phyloP scores from a whole-genome alignment of 2,329 filamentous ascomycete genomes.

The Ustulina deusta region DNA sequence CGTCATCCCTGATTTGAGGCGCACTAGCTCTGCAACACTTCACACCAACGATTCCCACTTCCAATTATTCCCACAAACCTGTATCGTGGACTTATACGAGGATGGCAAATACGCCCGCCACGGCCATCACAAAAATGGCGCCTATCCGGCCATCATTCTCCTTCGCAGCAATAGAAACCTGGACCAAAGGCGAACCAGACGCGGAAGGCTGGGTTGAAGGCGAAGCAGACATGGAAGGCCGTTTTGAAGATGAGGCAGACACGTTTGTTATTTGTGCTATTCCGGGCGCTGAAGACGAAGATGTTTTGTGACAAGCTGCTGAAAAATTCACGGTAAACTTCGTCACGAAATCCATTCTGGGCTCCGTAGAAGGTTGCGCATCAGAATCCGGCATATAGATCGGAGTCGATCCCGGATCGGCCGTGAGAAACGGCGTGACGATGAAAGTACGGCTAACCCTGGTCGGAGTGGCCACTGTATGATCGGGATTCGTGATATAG shows the following conservation, averaged over 20 bases:
- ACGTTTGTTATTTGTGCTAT: conserved; percentile 36
- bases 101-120: conserved; percentile 35
- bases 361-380: neutral
- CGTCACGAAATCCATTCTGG: neutral
- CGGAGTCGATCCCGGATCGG: conserved; percentile 29
- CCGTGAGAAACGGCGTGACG: conserved; percentile 43
- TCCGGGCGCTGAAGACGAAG: conserved; percentile 12
- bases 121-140: conserved; percentile 26
- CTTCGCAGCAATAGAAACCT: conserved; percentile 40
- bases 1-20: neutral
- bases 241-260: neutral
- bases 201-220: conserved; percentile 35
- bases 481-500: conserved; percentile 20
- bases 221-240: conserved; percentile 11
- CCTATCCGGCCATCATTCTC: conserved; percentile 16
- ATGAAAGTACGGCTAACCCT: conserved; percentile 38
- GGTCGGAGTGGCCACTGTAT: conserved; percentile 22
- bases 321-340: conserved; percentile 5
- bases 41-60: neutral
- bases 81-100: conserved; percentile 29
- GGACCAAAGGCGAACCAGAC: conserved; percentile 32
- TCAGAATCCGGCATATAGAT: conserved; percentile 11
- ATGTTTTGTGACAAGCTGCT: conserved; percentile 18
- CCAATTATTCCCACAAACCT: neutral
- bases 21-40: neutral